phyloP scores from a whole-genome alignment of 176 grass and related monocot genomes.

The Oryza officinalis region DNA sequence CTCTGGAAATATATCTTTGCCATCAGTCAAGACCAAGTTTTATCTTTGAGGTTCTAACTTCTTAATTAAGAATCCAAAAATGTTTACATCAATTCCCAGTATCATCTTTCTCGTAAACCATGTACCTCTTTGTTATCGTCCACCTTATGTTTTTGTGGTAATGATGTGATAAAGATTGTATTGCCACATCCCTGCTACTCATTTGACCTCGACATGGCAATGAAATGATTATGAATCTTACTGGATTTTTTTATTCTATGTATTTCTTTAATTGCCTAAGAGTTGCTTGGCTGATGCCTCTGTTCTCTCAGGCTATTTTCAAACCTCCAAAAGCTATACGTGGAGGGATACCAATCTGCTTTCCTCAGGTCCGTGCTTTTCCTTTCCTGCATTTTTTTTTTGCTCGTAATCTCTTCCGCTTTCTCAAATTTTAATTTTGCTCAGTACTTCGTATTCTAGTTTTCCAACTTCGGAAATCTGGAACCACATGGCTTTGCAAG shows the following conservation, averaged over 20 bases:
- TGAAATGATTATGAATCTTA: background rate
- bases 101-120: too few species aligned
- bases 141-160: background rate
- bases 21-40: too few species aligned
- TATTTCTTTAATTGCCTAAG: conserved; percentile 14
- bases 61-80: too few species aligned
- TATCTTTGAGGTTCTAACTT: too few species aligned
- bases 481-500: conserved; percentile 90
- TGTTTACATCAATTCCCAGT: too few species aligned
- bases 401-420: conserved; percentile 35
- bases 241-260: background rate
- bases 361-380: conserved; percentile 63
- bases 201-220: conserved; percentile 22
- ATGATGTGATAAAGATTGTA: background rate
- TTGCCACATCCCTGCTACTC: conserved; percentile 18
- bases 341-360: conserved; percentile 88
- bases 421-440: conserved; percentile 35
- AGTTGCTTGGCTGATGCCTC: conserved; percentile 22
- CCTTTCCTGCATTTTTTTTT: conserved; percentile 7
- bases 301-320: conserved; percentile 67
- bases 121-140: background rate
- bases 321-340: conserved; percentile 86
- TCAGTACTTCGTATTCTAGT: conserved; percentile 55
- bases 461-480: conserved; percentile 73
- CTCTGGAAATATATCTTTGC: conserved; percentile 4